Evolutionary conservation across 352 stramenopile genomes (phyloP).

Genomic region (Blastocystis sp.): DNA sequence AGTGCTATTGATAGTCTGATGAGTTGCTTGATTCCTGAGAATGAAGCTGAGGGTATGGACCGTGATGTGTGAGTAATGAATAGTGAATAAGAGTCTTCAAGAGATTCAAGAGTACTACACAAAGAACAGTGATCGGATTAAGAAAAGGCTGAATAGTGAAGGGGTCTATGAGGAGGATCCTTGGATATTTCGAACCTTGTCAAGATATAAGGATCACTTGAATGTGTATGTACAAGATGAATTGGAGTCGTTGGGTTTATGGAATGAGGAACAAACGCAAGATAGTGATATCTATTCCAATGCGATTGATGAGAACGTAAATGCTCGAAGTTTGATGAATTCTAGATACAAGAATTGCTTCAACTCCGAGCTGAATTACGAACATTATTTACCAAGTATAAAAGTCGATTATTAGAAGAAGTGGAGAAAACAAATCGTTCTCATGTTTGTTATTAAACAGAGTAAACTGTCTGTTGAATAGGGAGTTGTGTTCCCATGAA

Average conservation of each 20-base stretch:
- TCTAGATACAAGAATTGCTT: not conserved
- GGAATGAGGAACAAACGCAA: not conserved
- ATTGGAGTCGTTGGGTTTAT: not conserved
- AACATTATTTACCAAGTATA: not conserved
- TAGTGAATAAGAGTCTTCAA: not conserved
- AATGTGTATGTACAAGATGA: not conserved
- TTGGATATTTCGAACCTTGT: not conserved
- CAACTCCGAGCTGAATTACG: not conserved
- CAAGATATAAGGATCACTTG: not conserved
- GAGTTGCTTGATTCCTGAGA: not conserved
- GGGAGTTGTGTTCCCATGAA: constrained; percentile 24
- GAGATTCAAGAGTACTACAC: not conserved
- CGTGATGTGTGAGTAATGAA: too few relatives aligned
- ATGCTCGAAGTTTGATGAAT: not conserved
- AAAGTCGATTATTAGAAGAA: not conserved
- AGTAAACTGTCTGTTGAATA: not conserved
- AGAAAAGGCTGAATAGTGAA: not conserved
- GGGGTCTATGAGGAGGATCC: not conserved
- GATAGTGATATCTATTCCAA: not conserved
- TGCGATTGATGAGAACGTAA: too few relatives aligned
- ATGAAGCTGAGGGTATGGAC: not conserved
- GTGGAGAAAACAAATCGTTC: not conserved
- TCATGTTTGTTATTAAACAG: not conserved
- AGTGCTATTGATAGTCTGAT: not conserved
- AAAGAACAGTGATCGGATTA: not conserved